These are phyloP conservation scores for Zizania latifolia DNA, from an alignment of 176 grass and related monocot species.

Conservation along the genomic window DNA sequence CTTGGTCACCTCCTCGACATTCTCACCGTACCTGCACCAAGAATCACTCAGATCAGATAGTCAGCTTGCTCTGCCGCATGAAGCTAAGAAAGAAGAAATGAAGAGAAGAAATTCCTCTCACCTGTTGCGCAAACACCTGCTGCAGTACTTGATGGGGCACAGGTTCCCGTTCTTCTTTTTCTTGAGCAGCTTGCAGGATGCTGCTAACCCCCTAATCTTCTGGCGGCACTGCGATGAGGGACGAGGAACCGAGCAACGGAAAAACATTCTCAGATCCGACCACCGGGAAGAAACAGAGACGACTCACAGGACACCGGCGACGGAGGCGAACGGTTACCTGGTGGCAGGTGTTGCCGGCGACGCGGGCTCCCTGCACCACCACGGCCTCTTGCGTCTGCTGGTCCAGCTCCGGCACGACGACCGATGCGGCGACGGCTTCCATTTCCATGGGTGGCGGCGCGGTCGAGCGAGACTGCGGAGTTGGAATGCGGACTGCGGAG, in stretches of 20 bases:
- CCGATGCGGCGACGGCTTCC: too few species aligned
- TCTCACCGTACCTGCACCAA: conserved; percentile 67
- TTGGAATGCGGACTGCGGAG: too few species aligned
- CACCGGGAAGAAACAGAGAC: not conserved
- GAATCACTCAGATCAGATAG: not conserved
- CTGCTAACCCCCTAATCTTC: conserved; percentile 73
- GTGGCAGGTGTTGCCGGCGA: conserved; percentile 80
- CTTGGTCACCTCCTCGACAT: conserved; percentile 44
- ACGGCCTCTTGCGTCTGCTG: too few species aligned
- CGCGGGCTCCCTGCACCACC: conserved; percentile 44
- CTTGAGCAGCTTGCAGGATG: conserved; percentile 58
- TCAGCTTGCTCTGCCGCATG: not conserved
- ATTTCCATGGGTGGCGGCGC: too few species aligned
- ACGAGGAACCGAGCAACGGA: not conserved
- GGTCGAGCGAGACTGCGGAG: too few species aligned
- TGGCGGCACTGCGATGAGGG: conserved; percentile 59
- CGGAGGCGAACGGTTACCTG: conserved; percentile 39
- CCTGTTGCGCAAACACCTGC: conserved; percentile 84
- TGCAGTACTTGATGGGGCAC: conserved; percentile 73
- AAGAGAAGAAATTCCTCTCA: not conserved
- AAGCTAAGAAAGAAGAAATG: not conserved
- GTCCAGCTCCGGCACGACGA: too few species aligned
- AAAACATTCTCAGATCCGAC: not conserved
- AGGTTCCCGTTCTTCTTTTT: conserved; percentile 47
- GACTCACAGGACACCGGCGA: not conserved